phyloP scores from a whole-genome alignment of 768 basidiomycete species.

The Serendipita sp. region DNA sequence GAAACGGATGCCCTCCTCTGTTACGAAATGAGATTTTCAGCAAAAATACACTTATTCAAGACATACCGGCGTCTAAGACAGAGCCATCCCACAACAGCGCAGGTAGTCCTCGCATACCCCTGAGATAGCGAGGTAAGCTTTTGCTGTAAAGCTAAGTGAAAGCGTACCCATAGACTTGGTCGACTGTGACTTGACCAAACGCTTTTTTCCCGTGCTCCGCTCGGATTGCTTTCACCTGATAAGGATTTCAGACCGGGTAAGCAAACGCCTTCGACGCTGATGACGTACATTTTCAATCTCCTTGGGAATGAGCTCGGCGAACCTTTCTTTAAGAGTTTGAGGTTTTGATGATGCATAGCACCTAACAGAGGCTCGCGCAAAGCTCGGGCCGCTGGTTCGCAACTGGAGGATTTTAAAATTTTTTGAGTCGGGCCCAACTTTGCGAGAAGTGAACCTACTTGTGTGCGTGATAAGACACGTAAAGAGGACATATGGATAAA shows the following conservation, averaged over 20 bases:
- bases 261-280: conserved; percentile 1
- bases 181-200: conserved; percentile 81
- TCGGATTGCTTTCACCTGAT: conserved; percentile 66
- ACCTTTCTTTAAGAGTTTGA: conserved; percentile 74
- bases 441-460: background rate
- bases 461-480: conserved; percentile 1
- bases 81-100: conserved; percentile 98
- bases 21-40: background rate
- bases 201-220: conserved; percentile 80
- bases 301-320: conserved; percentile 83
- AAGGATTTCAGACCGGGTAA: conserved; percentile 6
- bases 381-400: background rate
- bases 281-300: conserved; percentile 54
- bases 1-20: conserved; percentile 96
- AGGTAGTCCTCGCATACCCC: conserved; percentile 77
- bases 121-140: conserved; percentile 18
- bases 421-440: background rate
- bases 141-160: background rate
- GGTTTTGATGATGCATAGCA: conserved; percentile 30
- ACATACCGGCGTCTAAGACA: conserved; percentile 77
- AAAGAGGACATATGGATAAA: background rate
- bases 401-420: background rate
- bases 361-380: background rate
- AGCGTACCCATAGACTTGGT: conserved; percentile 74
- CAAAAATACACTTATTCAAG: background rate